Conservation (phyloP, 192 early-diverging fungal species). For the Entomortierella chlamydospora region DNA sequence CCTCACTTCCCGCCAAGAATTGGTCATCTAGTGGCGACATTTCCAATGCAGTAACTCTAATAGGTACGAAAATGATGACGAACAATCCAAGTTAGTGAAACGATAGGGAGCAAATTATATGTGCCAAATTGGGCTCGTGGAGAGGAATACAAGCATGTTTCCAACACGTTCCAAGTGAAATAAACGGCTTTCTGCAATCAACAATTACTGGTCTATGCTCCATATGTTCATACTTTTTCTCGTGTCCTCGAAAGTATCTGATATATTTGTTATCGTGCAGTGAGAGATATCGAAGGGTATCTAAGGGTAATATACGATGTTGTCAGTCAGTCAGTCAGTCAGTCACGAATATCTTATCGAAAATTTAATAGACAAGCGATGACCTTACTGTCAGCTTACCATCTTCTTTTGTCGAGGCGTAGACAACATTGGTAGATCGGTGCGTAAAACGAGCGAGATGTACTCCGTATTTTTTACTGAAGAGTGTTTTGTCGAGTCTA, state of each 20-base stretch:
- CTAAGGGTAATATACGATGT: conserved; percentile 55
- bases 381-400: conserved; percentile 50
- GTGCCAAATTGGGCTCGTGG: too few relatives aligned
- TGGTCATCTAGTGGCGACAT: conserved; percentile 86
- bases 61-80: not conserved
- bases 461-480: conserved; percentile 97
- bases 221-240: conserved; percentile 59
- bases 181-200: too few relatives aligned
- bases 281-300: conserved; percentile 93
- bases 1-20: conserved; percentile 88
- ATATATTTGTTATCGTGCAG: conserved; percentile 96
- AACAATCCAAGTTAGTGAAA: not conserved
- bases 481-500: conserved; percentile 78
- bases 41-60: conserved; percentile 80
- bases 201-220: too few relatives aligned
- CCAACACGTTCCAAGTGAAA: too few relatives aligned
- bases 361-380: not conserved
- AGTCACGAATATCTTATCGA: too few relatives aligned
- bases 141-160: not conserved
- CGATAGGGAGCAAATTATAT: not conserved
- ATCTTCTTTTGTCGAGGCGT: conserved; percentile 96
- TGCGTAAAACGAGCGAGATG: conserved; percentile 90
- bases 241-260: conserved; percentile 92
- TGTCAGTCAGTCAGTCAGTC: too few relatives aligned
- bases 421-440: conserved; percentile 78